Evolutionary conservation across 2,329 filamentous ascomycete species (phyloP), one percentile per base, ranked within the genome.

Genomic region (Microcyclosporella mali): DNA sequence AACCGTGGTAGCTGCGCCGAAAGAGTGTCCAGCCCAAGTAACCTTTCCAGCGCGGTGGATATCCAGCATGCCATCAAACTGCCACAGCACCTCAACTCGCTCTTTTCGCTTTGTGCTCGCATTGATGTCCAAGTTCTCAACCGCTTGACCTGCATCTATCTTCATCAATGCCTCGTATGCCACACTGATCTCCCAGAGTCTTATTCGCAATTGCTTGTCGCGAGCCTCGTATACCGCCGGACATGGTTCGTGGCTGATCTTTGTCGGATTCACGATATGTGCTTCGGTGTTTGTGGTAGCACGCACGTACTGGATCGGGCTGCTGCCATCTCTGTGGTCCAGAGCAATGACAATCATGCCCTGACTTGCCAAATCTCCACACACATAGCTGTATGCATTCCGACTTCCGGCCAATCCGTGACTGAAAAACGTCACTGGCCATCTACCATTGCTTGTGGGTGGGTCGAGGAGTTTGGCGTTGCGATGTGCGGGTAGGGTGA

Each of bases 381-480:
- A 82, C 17, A 94, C 68, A 58, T 89, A 83, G n/a, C 85, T 90
- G 67, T 94, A 94, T 9, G 85, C 80, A 57, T 92, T 92, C 52
- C 85, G 77, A 46, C 79, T 82, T 29, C 88, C 88, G 29, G 85
- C 88, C 1, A 94, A 72, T 1, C 88, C 88, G 60, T 94, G 88
- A 1, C 86, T 92, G 66, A 94, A 94, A 49, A 94, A 72, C 70
- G 88, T 81, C 0, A 87, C 84, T 0, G 88, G 87, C 83, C 85
- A 92, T 67, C 79, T 70, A 43, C 71, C 68, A 45, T 45, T 78
- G 58, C 45, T 70, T 46, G 59, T 69, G 1, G 64, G 62, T 16
- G 70, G 62, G 25, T 66, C 59, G 29, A 81, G 73, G 6, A 89
- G 64, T 4, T 74, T 70, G 9, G 85, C 85, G 60, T 88, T 85